These are phyloP conservation scores for Alternaria infectoria DNA, from an alignment of 2,329 filamentous ascomycete genomes.

Conservation along the genomic window DNA sequence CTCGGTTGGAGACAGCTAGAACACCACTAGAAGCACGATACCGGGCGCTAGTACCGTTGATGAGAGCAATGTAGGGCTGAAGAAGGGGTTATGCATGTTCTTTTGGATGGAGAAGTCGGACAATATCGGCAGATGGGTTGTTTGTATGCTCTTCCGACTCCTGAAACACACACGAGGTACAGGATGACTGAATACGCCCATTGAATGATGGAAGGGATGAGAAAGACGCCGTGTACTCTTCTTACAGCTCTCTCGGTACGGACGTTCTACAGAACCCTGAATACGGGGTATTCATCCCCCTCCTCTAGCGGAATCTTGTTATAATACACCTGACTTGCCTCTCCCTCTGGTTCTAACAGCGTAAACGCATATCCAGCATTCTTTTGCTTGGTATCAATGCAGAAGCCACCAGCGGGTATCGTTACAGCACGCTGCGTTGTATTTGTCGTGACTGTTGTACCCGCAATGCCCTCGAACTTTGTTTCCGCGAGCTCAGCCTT, in stretches of 20 bases:
- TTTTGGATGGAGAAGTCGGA: not conserved
- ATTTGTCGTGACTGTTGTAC: not conserved
- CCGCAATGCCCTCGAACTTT: not conserved
- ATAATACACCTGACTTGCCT: not conserved
- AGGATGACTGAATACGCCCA: too few species aligned
- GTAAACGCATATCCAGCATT: not conserved
- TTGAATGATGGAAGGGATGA: too few species aligned
- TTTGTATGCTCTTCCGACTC: not conserved
- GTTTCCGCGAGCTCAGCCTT: slow-evolving; percentile 8
- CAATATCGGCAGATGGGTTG: not conserved
- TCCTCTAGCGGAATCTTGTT: not conserved
- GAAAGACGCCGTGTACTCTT: not conserved
- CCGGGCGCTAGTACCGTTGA: not conserved
- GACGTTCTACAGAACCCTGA: not conserved
- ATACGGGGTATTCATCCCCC: not conserved
- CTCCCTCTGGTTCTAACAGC: not conserved
- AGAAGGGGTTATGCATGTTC: not conserved
- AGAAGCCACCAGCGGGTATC: not conserved
- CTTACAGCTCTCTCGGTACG: not conserved
- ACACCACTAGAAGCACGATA: not conserved
- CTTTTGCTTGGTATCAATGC: not conserved
- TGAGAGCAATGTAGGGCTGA: not conserved
- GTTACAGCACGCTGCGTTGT: not conserved
- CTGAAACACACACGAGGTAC: too few species aligned
- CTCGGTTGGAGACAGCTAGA: not conserved